phyloP scores from a whole-genome alignment of 2,329 filamentous ascomycete species.

The Phaeosphaeriaceae sp. region DNA sequence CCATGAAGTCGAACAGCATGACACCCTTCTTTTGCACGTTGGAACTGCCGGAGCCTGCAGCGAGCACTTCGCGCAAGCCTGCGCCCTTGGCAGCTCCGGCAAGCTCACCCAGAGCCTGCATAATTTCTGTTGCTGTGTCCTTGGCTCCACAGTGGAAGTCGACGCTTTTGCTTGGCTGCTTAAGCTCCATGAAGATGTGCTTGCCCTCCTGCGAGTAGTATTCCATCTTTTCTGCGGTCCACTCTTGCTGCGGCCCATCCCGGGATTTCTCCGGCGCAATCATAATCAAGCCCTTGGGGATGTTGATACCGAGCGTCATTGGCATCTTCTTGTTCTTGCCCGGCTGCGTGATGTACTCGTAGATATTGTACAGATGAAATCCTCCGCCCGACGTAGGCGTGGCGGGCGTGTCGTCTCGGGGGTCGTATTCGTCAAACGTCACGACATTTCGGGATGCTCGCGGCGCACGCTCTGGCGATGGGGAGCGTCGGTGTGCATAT shows the following conservation, averaged over 20 bases:
- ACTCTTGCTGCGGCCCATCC: constrained; percentile 88
- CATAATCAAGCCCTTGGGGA: constrained; percentile 86
- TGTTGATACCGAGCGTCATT: constrained; percentile 93
- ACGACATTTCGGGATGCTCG: constrained; percentile 48
- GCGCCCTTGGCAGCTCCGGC: constrained; percentile 86
- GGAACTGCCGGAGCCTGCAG: constrained; percentile 72
- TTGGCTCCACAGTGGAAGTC: constrained; percentile 98
- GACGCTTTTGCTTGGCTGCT: constrained; percentile 90
- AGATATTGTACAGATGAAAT: constrained; percentile 95
- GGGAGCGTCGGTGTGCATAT: constrained; percentile 51
- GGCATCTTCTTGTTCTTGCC: constrained; percentile 98
- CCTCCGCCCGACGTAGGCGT: constrained; percentile 71
- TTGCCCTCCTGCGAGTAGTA: constrained; percentile 98
- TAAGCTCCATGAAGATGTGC: constrained; percentile 93
- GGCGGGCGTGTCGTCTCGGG: constrained; percentile 49
- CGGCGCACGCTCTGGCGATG: constrained; percentile 40
- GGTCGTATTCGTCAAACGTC: constrained; percentile 54
- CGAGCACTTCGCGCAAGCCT: constrained; percentile 82
- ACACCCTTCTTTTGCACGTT: constrained; percentile 78
- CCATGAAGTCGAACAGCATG: constrained; percentile 94
- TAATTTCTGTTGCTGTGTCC: constrained; percentile 94
- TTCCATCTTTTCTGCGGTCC: constrained; percentile 93
- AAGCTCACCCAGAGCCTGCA: constrained; percentile 85
- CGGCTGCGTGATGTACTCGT: constrained; percentile 96
- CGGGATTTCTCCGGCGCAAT: constrained; percentile 85